Conservation (phyloP, 495 filamentous ascomycete genomes). For the Friedmanniomyces endolithicus region DNA sequence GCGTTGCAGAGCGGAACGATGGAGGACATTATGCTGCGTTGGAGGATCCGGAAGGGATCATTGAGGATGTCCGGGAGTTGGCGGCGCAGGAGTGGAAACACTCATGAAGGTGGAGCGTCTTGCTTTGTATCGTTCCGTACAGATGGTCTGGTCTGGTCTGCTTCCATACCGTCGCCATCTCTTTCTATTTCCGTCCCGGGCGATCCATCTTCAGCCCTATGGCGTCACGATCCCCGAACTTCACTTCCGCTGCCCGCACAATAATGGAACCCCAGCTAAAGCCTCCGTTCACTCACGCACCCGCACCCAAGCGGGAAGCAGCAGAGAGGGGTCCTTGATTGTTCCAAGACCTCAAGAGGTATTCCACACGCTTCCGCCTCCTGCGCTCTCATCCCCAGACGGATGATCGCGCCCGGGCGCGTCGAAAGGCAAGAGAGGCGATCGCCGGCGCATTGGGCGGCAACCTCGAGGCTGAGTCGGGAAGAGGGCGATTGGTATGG, state of each 20-base stretch:
- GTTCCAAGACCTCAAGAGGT: neutral
- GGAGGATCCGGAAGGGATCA: conserved; percentile 17
- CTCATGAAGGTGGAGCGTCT: neutral
- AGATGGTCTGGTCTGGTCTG: neutral
- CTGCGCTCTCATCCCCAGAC: neutral
- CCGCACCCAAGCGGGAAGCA: neutral
- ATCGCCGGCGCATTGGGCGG: neutral
- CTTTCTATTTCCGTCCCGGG: neutral
- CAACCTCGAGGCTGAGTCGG: neutral
- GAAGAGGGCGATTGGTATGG: too few species aligned
- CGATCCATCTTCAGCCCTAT: neutral
- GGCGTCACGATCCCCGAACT: neutral
- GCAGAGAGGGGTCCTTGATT: neutral
- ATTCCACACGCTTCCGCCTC: neutral
- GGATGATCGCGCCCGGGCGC: neutral
- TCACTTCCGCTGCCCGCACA: too few species aligned
- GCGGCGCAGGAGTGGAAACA: conserved; percentile 10
- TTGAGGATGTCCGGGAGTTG: conserved; percentile 14
- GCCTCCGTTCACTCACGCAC: too few species aligned
- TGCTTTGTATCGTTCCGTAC: neutral
- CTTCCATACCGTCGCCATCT: neutral
- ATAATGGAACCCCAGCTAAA: neutral
- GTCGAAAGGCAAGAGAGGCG: too few species aligned
- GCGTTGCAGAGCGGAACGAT: conserved; percentile 7
- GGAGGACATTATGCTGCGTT: conserved; percentile 17